These are phyloP conservation scores for Ophiognomonia clavigignenti-juglandacearum DNA, from an alignment of 2,329 filamentous ascomycete species.

Conservation along the genomic window DNA sequence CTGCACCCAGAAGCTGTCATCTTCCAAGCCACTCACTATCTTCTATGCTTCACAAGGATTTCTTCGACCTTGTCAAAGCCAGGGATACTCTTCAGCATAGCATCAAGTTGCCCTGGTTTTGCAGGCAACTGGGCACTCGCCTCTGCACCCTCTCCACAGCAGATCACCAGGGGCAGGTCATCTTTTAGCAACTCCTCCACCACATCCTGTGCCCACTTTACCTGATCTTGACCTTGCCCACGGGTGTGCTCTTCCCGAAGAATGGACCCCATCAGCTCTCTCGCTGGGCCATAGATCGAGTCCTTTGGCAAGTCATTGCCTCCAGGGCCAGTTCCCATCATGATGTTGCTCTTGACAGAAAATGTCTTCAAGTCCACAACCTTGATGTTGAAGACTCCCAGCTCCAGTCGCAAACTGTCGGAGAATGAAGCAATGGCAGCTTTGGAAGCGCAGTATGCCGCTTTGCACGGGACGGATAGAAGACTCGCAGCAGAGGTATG, in stretches of 20 bases:
- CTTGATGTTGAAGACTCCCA: constrained; percentile 28
- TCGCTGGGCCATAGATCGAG: constrained; percentile 1
- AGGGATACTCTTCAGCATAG: neutral
- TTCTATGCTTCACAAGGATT: neutral
- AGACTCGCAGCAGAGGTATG: neutral
- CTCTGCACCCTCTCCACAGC: neutral
- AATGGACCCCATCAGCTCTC: neutral
- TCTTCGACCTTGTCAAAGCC: constrained; percentile 1
- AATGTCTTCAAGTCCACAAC: constrained; percentile 30
- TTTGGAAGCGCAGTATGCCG: constrained; percentile 5
- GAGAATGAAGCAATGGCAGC: constrained; percentile 2
- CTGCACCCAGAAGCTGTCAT: too few relatives aligned
- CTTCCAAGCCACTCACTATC: too few relatives aligned
- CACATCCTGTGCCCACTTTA: neutral
- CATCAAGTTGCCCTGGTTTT: neutral
- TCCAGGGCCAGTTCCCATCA: neutral
- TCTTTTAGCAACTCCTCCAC: neutral
- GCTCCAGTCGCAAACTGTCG: constrained; percentile 31
- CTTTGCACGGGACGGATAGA: neutral
- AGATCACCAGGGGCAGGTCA: neutral
- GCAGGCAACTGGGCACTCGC: neutral
- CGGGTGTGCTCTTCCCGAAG: neutral
- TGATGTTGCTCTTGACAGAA: constrained; percentile 24
- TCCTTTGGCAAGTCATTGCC: neutral
- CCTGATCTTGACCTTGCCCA: neutral